These are phyloP conservation scores for Parascedosporium putredinis DNA, from an alignment of 2,329 filamentous ascomycete species.

Conservation along the genomic window DNA sequence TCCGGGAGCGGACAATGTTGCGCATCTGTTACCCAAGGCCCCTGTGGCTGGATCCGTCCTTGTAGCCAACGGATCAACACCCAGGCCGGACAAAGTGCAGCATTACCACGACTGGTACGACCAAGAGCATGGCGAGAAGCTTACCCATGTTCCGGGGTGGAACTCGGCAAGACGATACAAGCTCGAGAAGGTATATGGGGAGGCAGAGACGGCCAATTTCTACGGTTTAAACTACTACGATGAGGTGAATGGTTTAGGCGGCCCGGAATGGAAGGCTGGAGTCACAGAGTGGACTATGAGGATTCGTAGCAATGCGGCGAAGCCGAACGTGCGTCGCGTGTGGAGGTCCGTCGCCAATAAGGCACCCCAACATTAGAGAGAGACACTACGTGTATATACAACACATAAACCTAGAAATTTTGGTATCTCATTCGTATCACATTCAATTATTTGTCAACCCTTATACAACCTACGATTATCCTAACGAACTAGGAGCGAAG, in stretches of 20 bases:
- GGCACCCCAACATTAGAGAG: no score
- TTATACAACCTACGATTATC: no score
- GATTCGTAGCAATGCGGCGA: slow-evolving; percentile 12
- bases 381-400: no score
- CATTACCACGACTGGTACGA: slow-evolving; percentile 13
- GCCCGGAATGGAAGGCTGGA: slow-evolving; percentile 12
- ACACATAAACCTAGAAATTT: no score
- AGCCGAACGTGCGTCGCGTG: slow-evolving; percentile 12
- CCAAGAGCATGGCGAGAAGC: slow-evolving; percentile 11
- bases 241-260: slow-evolving; percentile 12
- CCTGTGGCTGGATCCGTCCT: slow-evolving; percentile 6
- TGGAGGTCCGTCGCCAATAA: slow-evolving; percentile 7
- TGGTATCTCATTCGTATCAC: no score
- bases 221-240: slow-evolving; percentile 13
- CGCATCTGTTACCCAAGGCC: background rate
- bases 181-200: slow-evolving; percentile 10
- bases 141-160: slow-evolving; percentile 11
- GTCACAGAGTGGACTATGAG: slow-evolving; percentile 12
- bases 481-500: no score
- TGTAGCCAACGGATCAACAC: slow-evolving; percentile 11
- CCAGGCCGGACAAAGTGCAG: slow-evolving; percentile 9
- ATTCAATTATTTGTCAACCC: no score
- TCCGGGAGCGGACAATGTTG: background rate
- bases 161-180: slow-evolving; percentile 10
- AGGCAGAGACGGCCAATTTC: slow-evolving; percentile 9